Conservation (phyloP, 2,329 filamentous ascomycete species). For the Talaromyces sp. region DNA sequence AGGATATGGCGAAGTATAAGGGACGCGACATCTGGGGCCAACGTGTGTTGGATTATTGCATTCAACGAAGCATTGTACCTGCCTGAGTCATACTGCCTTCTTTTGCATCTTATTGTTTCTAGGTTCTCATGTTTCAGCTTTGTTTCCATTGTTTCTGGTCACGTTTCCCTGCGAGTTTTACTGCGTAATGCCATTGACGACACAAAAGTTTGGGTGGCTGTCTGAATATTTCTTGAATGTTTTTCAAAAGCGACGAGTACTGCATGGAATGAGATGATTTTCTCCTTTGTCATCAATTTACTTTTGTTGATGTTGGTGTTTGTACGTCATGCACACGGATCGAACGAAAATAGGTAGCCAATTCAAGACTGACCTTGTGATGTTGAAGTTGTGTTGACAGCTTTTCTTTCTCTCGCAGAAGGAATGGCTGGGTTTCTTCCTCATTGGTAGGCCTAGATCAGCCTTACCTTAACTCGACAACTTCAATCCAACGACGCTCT, state of each 20-base stretch:
- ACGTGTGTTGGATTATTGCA: conserved; percentile 37
- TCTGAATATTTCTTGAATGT: conserved; percentile 18
- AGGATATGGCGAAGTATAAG: conserved; percentile 45
- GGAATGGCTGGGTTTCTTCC: not conserved
- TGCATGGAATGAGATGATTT: not conserved
- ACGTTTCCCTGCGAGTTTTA: not conserved
- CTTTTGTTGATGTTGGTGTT: not conserved
- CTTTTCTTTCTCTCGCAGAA: not conserved
- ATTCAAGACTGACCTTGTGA: not conserved
- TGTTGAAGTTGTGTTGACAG: not conserved
- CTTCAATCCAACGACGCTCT: not conserved
- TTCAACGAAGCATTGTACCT: conserved; percentile 21
- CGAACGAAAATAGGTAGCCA: not conserved
- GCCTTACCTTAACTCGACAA: not conserved
- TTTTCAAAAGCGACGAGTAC: not conserved
- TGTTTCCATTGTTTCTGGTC: not conserved
- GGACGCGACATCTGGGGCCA: conserved; percentile 44
- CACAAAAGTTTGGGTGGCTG: conserved; percentile 20
- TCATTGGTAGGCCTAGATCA: not conserved
- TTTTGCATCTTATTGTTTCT: not conserved
- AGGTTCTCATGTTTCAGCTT: not conserved
- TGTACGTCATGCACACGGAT: not conserved
- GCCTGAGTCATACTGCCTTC: not conserved
- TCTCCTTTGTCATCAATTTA: not conserved
- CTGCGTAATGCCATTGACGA: conserved; percentile 14